Evolutionary conservation across 768 basidiomycete genomes (phyloP).

Genomic region (Leucocoprinus birnbaumii): DNA sequence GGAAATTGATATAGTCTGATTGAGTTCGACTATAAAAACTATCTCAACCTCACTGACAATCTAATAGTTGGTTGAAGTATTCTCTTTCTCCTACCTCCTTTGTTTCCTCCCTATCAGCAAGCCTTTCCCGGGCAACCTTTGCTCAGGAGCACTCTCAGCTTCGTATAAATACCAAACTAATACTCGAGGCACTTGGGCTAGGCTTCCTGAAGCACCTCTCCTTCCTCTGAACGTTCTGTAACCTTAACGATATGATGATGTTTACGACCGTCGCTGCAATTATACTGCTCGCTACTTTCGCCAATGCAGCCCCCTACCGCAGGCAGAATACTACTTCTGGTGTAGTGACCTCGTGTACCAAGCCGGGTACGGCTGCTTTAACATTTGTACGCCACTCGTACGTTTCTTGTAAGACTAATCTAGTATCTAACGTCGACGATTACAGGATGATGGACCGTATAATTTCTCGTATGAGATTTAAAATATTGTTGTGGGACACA

Average conservation of each 20-base stretch:
- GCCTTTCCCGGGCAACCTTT: too few species aligned
- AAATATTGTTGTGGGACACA: neutral
- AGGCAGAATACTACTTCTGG: neutral
- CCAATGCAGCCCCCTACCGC: neutral
- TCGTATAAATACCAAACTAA: too few species aligned
- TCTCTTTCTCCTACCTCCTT: too few species aligned
- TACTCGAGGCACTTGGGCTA: too few species aligned
- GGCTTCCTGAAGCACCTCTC: too few species aligned
- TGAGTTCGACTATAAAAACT: too few species aligned
- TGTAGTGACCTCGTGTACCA: neutral
- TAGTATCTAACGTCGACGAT: neutral
- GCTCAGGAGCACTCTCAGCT: too few species aligned
- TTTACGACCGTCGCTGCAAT: neutral
- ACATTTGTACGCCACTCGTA: neutral
- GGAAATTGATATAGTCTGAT: too few species aligned
- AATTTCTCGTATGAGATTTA: conserved; percentile 27
- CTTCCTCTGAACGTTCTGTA: too few species aligned
- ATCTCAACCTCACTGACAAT: too few species aligned
- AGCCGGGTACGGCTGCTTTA: conserved; percentile 4
- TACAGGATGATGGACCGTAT: conserved; percentile 43
- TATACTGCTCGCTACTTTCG: neutral
- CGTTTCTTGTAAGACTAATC: neutral
- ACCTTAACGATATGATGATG: neutral
- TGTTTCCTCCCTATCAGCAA: too few species aligned
- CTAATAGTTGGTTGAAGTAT: too few species aligned